Conservation (phyloP, 352 stramenopile genomes). For the Globisporangium polare region DNA sequence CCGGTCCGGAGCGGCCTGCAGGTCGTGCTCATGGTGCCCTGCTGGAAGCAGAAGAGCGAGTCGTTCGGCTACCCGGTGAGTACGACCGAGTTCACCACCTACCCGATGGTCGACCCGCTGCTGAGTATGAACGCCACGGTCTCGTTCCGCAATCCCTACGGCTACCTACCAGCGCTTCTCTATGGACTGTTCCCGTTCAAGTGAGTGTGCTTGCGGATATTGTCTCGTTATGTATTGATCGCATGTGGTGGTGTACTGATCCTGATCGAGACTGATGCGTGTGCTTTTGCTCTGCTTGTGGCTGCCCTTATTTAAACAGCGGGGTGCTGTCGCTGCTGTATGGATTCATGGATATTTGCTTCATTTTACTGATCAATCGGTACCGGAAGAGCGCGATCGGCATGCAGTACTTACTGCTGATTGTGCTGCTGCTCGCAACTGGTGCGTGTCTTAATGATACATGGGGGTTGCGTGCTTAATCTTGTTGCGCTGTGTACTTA, state of each 20-base stretch:
- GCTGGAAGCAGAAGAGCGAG: conserved; percentile 82
- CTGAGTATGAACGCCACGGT: conserved; percentile 58
- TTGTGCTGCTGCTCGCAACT: conserved; percentile 74
- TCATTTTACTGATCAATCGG: conserved; percentile 59
- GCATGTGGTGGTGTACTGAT: background rate
- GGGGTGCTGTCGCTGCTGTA: conserved; percentile 72
- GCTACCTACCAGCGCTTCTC: conserved; percentile 74
- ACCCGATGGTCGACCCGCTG: conserved; percentile 72
- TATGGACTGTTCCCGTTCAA: conserved; percentile 85
- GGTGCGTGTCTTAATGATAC: conserved; percentile 18
- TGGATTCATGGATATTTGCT: conserved; percentile 59
- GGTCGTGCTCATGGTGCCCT: conserved; percentile 63
- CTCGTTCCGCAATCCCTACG: conserved; percentile 78
- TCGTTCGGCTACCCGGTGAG: conserved; percentile 77
- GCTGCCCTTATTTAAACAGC: conserved; percentile 26
- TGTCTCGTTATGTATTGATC: too few species aligned
- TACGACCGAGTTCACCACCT: conserved; percentile 56
- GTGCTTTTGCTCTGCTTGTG: background rate
- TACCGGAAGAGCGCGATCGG: conserved; percentile 71
- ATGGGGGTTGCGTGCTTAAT: background rate
- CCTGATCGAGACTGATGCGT: background rate
- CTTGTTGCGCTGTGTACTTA: background rate
- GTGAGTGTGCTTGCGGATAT: conserved; percentile 44
- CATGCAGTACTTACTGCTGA: conserved; percentile 81
- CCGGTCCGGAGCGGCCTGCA: conserved; percentile 52